These are phyloP conservation scores for Dryadomyces quercus-mongolicae DNA, from an alignment of 2,329 filamentous ascomycete species.

Conservation along the genomic window DNA sequence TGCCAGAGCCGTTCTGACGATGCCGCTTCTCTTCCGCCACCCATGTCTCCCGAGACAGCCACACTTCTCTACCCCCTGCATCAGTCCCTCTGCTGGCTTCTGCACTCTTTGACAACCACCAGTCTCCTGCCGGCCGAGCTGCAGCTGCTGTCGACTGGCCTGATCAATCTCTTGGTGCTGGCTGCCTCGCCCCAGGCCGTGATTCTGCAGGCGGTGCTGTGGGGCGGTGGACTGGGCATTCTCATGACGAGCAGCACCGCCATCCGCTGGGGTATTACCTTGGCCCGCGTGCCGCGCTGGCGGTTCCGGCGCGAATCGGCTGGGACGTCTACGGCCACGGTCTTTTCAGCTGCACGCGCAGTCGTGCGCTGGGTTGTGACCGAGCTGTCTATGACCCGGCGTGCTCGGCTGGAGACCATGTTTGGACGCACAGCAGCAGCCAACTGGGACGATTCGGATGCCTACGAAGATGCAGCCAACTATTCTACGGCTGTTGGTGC, in stretches of 20 bases:
- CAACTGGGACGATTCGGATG: constrained; percentile 16
- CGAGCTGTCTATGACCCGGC: constrained; percentile 17
- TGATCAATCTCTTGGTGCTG: constrained; percentile 73
- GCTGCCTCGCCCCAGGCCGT: constrained; percentile 70
- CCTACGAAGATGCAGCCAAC: background rate
- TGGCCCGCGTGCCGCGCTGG: constrained; percentile 86
- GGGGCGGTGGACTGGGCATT: constrained; percentile 67
- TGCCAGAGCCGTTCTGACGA: constrained; percentile 21
- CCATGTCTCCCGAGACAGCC: constrained; percentile 18
- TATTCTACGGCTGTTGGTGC: too few species aligned
- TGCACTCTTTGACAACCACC: constrained; percentile 76
- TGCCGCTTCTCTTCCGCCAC: background rate
- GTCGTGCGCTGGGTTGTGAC: constrained; percentile 20
- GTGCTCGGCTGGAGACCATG: constrained; percentile 19
- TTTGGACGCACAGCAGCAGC: constrained; percentile 14
- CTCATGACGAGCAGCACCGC: constrained; percentile 63
- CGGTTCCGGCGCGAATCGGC: constrained; percentile 53
- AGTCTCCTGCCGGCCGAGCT: constrained; percentile 80
- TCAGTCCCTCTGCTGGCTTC: constrained; percentile 57
- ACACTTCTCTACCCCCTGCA: constrained; percentile 64
- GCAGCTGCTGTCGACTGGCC: constrained; percentile 68
- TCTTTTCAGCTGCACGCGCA: constrained; percentile 26
- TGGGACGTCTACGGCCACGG: constrained; percentile 14
- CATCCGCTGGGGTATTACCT: constrained; percentile 69
- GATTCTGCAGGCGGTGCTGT: constrained; percentile 76